Conservation (phyloP, 306 rosid species). For the Sphenostylis stenocarpa region DNA sequence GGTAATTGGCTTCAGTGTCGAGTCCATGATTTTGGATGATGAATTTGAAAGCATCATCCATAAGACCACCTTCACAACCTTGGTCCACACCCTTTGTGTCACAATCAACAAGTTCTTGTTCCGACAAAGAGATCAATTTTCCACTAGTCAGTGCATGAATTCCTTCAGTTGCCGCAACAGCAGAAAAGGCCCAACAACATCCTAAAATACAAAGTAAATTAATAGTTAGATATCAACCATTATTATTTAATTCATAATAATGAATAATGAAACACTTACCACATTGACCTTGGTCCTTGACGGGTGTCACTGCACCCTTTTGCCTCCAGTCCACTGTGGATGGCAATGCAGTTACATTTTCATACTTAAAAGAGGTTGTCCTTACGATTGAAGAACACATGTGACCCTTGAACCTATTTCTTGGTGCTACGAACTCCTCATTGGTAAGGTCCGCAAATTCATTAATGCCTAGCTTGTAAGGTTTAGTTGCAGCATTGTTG, state of each 20-base stretch:
- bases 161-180: constrained; percentile 51
- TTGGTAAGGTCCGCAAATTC: constrained; percentile 47
- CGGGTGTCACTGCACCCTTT: neutral
- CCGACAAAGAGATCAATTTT: constrained; percentile 35
- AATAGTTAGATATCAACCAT: neutral
- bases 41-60: too few species aligned
- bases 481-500: constrained; percentile 32
- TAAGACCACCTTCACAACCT: too few species aligned
- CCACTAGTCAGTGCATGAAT: constrained; percentile 28
- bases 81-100: constrained; percentile 38
- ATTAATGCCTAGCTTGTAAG: constrained; percentile 41
- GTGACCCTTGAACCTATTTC: constrained; percentile 48
- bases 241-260: neutral
- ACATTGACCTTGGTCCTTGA: constrained; percentile 35
- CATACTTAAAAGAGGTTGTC: constrained; percentile 38
- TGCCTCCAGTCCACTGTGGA: constrained; percentile 23
- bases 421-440: constrained; percentile 41
- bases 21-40: too few species aligned
- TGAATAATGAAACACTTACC: constrained; percentile 20
- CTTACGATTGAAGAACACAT: constrained; percentile 32
- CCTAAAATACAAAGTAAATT: constrained; percentile 29
- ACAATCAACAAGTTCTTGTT: constrained; percentile 56
- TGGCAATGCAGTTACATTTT: constrained; percentile 25
- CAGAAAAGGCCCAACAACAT: constrained; percentile 53
- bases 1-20: constrained; percentile 38